phyloP scores from a whole-genome alignment of 1,284 basidiomycete species.

The Tylopilus sp. region DNA sequence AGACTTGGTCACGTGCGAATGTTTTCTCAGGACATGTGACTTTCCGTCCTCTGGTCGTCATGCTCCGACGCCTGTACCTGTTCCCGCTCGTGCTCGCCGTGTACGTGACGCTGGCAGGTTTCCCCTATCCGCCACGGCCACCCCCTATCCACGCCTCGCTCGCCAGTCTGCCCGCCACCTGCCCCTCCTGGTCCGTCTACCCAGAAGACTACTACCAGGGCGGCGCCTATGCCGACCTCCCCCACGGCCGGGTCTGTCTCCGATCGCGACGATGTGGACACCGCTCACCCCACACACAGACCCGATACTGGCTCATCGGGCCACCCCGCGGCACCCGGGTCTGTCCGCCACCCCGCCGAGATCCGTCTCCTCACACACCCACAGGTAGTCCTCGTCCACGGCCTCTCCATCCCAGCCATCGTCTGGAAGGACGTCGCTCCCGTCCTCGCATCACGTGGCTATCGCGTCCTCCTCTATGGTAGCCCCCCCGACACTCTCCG shows the following conservation, averaged over 20 bases:
- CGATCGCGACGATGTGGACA: neutral
- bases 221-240: constrained; percentile 60
- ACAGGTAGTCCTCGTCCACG: constrained; percentile 71
- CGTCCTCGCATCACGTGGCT: constrained; percentile 55
- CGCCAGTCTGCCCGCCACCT: constrained; percentile 48
- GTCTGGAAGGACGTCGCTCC: constrained; percentile 72
- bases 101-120: constrained; percentile 59
- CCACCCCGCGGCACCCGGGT: constrained; percentile 67
- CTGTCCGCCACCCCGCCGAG: too few species aligned
- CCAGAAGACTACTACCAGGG: constrained; percentile 61
- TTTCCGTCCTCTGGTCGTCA: too few species aligned
- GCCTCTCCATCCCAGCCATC: constrained; percentile 69
- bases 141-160: constrained; percentile 53
- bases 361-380: neutral
- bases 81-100: constrained; percentile 52
- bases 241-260: constrained; percentile 49
- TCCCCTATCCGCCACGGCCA: constrained; percentile 52
- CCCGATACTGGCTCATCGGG: constrained; percentile 70
- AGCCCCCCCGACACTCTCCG: constrained; percentile 1
- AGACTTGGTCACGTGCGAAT: constrained; percentile 26
- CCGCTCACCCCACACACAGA: constrained; percentile 34
- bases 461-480: constrained; percentile 72
- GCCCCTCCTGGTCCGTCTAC: constrained; percentile 62
- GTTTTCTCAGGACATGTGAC: constrained; percentile 27
- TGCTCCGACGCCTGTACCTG: too few species aligned